These are phyloP conservation scores for Rhytidiadelphus loreus DNA, from an alignment of 225 moss, liverwort and hornwort genomes.

Conservation along the genomic window DNA sequence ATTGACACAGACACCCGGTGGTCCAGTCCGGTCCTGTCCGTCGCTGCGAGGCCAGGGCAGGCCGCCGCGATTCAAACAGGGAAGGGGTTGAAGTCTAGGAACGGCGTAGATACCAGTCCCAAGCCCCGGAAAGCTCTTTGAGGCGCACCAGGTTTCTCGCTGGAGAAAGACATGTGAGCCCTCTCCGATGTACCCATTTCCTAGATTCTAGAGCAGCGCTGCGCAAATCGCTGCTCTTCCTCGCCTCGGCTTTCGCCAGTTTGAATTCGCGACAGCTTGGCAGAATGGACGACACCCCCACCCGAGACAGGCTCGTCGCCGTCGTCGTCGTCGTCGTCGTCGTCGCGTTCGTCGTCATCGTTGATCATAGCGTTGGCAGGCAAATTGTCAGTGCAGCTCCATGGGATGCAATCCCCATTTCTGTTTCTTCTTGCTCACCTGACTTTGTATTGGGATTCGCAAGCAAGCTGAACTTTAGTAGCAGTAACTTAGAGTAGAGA, in stretches of 20 bases:
- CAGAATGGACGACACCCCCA: slow-evolving; percentile 6
- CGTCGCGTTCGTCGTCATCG: not conserved
- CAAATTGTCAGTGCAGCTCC: not conserved
- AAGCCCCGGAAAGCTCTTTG: not conserved
- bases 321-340: not conserved
- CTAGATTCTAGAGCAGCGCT: not conserved
- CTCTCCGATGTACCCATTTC: fast-evolving
- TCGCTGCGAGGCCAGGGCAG: not conserved
- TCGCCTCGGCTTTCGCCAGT: slow-evolving; percentile 46
- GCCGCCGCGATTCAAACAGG: not conserved
- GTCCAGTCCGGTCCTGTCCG: not conserved
- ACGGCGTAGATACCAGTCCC: not conserved
- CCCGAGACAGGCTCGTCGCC: not conserved
- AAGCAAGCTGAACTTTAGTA: not conserved
- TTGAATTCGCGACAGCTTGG: slow-evolving; percentile 39
- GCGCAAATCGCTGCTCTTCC: slow-evolving; percentile 45
- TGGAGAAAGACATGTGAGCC: not conserved
- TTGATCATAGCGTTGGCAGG: not conserved
- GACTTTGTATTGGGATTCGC: not conserved
- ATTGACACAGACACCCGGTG: not conserved
- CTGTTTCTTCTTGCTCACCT: not conserved
- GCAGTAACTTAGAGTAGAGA: not conserved
- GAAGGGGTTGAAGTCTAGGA: not conserved
- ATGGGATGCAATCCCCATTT: not conserved
- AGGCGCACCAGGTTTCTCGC: slow-evolving; percentile 19